Evolutionary conservation across 257 asterid species (phyloP), one percentile per base, ranked within the genome.

Genomic region (Verbena officinalis): DNA sequence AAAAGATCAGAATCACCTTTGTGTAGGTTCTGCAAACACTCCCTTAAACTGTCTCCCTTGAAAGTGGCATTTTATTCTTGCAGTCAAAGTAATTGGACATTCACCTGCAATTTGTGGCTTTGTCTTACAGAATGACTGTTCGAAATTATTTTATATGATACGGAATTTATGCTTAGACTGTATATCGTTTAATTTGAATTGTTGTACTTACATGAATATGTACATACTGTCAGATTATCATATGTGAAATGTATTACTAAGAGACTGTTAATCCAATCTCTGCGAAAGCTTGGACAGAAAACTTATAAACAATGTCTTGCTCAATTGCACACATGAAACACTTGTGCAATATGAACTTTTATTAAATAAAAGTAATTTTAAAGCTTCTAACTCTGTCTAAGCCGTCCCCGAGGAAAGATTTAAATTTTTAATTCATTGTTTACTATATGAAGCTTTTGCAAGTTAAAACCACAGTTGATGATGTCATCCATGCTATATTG

Each of bases 361-460:
- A 23, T 48, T 19, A 31, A 21, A 44, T 34, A 36, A 50, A 65
- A n/a, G n/a, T n/a, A n/a, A n/a, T 15, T 23, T 63, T 45, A 57
- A 16, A 34, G 5, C 58, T 38, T 59, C 48, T 9, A 59, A 53
- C 43, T 53, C 23, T 14, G 12, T 60, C 7, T 48, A 19, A 14
- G 38, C 33, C 12, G 23, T 1, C 62, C 55, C 24, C 20, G 19
- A 38, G 23, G 40, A 38, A 27, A 53, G 52, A 55, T 20, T 53
- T 44, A 8, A 40, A 52, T 43, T 21, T 19, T 60, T 43, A 33
- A 49, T 43, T 62, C 38, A 10, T 30, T 65, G 24, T 52, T 52
- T 42, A 1, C 27, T 36, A 60, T 61, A 19, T n/a, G 67, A 70
- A 50, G 54, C 54, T 22, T 50, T 56, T 65, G 48, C 58, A 56